These are phyloP conservation scores for Misopates orontium DNA, from an alignment of 257 asterid species.

Conservation along the genomic window DNA sequence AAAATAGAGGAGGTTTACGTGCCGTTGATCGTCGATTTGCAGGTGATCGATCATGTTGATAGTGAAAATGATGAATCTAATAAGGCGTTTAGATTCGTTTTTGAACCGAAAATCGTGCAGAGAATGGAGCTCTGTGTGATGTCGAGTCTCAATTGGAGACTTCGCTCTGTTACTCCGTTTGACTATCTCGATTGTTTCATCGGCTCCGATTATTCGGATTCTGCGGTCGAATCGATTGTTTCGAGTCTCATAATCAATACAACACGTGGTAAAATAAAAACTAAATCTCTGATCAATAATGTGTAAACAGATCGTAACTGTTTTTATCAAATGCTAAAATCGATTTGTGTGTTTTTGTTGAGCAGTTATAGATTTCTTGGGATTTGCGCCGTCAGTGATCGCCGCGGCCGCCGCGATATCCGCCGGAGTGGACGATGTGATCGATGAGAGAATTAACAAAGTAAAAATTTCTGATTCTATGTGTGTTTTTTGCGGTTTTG, in stretches of 20 bases:
- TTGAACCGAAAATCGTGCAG: constrained; percentile 44
- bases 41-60: constrained; percentile 21
- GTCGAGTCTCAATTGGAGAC: constrained; percentile 48
- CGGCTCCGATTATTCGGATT: constrained; percentile 33
- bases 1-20: constrained; percentile 52
- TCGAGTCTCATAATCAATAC: constrained; percentile 45
- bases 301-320: not conserved
- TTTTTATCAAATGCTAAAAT: not conserved
- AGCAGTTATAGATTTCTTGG: constrained; percentile 46
- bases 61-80: too few species aligned
- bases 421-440: constrained; percentile 35
- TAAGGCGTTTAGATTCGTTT: constrained; percentile 20
- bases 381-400: constrained; percentile 48
- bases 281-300: not conserved
- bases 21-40: constrained; percentile 50
- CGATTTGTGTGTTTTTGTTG: constrained; percentile 4
- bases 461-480: too few species aligned
- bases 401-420: constrained; percentile 59
- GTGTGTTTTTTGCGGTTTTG: constrained; percentile 1
- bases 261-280: constrained; percentile 41
- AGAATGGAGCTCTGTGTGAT: constrained; percentile 57
- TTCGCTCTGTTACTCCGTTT: constrained; percentile 59
- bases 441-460: constrained; percentile 42
- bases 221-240: constrained; percentile 25
- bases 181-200: constrained; percentile 52